These are phyloP conservation scores for Amanita fuliginea DNA, from an alignment of 768 basidiomycete genomes.

Conservation along the genomic window DNA sequence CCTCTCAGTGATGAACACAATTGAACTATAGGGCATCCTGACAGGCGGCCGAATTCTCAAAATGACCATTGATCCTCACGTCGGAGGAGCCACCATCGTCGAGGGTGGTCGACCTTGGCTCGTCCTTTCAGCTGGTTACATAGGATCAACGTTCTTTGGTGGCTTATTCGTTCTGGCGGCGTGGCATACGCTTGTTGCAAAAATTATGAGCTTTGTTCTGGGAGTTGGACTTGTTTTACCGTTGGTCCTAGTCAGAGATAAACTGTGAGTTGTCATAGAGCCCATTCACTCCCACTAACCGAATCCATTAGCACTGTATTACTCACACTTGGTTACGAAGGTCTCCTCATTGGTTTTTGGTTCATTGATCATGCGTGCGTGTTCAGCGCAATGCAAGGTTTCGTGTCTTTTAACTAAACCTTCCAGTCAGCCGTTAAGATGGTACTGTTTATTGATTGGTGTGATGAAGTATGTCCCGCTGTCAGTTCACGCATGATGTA, in stretches of 20 bases:
- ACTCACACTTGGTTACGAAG: conserved; percentile 76
- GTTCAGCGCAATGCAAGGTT: conserved; percentile 1
- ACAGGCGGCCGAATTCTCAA: conserved; percentile 71
- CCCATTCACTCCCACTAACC: neutral
- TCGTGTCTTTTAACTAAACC: conserved; percentile 4
- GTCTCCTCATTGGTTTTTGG: conserved; percentile 86
- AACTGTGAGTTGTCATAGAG: conserved; percentile 48
- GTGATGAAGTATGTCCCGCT: conserved; percentile 65
- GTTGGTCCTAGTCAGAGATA: conserved; percentile 77
- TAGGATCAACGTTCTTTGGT: conserved; percentile 75
- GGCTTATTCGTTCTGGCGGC: conserved; percentile 77
- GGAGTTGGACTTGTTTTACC: conserved; percentile 83
- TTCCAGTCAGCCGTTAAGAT: conserved; percentile 64
- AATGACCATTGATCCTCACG: conserved; percentile 76
- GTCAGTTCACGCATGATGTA: conserved; percentile 6
- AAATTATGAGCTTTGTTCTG: conserved; percentile 86
- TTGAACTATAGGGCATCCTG: conserved; percentile 47
- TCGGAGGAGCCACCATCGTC: conserved; percentile 68
- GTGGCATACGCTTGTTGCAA: conserved; percentile 84
- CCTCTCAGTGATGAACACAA: neutral
- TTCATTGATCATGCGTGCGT: conserved; percentile 86
- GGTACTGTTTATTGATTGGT: conserved; percentile 76
- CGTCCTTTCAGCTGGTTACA: conserved; percentile 70
- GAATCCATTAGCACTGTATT: conserved; percentile 58
- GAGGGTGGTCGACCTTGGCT: conserved; percentile 65